Percentiles rank a stretch among this genome's conserved stretches.
These are phyloP conservation scores for Fusarium neocosmosporiellum DNA, from an alignment of 2,329 filamentous ascomycete genomes.

Conservation along the genomic window DNA sequence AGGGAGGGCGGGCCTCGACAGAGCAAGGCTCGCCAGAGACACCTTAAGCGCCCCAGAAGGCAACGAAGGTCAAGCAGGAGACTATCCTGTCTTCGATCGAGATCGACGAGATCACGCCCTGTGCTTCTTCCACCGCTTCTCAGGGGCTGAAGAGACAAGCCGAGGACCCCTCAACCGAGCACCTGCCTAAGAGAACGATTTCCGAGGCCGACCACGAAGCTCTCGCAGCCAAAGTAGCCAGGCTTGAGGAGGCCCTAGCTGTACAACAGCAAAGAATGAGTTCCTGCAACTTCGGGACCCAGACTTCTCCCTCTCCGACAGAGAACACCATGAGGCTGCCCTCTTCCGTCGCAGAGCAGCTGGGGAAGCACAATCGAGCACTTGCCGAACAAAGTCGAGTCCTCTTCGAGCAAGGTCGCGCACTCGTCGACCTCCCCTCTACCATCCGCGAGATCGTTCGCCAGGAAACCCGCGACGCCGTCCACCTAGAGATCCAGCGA, in stretches of 20 bases:
- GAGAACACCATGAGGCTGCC: neutral
- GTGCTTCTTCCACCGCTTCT: neutral
- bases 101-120: neutral
- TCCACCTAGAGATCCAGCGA: neutral
- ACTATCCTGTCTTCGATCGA: conserved; percentile 6
- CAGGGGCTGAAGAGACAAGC: conserved; percentile 3
- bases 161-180: neutral
- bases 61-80: neutral
- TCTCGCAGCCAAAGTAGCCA: neutral
- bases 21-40: neutral
- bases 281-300: neutral
- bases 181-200: neutral
- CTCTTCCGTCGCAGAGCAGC: neutral
- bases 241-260: neutral
- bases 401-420: neutral
- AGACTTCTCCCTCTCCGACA: conserved; percentile 7
- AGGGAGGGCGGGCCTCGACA: neutral
- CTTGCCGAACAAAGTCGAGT: neutral
- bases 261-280: neutral
- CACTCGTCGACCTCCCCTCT: neutral
- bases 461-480: neutral
- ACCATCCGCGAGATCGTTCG: neutral
- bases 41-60: neutral
- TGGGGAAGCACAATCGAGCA: neutral
- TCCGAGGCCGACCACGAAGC: neutral